These are phyloP conservation scores for Lathyrus tuberosus DNA, from an alignment of 306 rosid species.

Conservation along the genomic window DNA sequence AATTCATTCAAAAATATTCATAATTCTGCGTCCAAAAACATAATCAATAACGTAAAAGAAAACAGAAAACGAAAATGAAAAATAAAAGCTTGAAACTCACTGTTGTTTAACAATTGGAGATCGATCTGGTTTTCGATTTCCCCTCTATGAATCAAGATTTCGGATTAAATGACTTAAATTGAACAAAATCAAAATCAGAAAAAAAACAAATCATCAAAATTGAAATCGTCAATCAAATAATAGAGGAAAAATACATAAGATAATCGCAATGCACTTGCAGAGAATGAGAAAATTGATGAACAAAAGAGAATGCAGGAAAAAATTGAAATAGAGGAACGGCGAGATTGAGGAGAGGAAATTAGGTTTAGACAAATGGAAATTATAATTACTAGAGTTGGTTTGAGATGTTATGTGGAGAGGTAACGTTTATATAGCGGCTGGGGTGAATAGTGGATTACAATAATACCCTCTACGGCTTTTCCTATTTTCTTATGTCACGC, in stretches of 20 bases:
- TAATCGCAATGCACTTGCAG: slow-evolving; percentile 26
- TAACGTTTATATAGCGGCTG: slow-evolving; percentile 11
- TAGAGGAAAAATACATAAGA: not conserved
- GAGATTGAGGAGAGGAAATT: not conserved
- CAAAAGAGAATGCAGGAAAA: not conserved
- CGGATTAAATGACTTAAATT: slow-evolving; percentile 4
- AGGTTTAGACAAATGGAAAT: not conserved
- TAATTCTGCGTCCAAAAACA: no score
- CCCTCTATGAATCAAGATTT: slow-evolving; percentile 5
- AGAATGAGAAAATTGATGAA: slow-evolving; percentile 1
- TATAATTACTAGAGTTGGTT: not conserved
- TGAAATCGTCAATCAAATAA: not conserved
- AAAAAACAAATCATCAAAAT: not conserved
- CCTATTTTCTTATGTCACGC: not conserved
- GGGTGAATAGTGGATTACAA: not conserved
- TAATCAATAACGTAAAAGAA: not conserved
- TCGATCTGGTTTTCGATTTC: not conserved
- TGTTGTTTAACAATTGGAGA: not conserved
- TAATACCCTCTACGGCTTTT: not conserved
- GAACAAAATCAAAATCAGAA: not conserved
- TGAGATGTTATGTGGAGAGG: not conserved
- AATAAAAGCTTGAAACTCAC: slow-evolving; percentile 24
- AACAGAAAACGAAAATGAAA: no score
- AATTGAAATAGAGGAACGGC: not conserved
- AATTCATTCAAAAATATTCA: no score